These are phyloP conservation scores for Osmanthus fragrans DNA, from an alignment of 257 asterid species.

Conservation along the genomic window DNA sequence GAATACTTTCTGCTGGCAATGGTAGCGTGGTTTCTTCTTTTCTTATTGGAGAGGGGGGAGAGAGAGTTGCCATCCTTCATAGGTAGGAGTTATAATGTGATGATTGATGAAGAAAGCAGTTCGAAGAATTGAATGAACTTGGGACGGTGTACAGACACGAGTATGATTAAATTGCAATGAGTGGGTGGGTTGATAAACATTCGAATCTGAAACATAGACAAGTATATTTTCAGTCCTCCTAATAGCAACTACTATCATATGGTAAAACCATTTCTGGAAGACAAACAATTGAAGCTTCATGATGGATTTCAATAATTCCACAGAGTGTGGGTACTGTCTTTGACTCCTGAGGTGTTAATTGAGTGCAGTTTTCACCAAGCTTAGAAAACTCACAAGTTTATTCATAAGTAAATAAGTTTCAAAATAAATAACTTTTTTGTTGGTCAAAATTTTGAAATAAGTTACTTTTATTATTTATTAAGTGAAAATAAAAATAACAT, in stretches of 20 bases:
- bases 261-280: neutral
- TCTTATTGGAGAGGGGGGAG: too few relatives aligned
- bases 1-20: too few relatives aligned
- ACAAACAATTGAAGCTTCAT: neutral
- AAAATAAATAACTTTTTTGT: too few relatives aligned
- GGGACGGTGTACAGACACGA: neutral
- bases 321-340: neutral
- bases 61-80: too few relatives aligned
- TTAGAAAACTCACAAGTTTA: neutral
- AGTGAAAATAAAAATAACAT: too few relatives aligned
- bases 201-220: neutral
- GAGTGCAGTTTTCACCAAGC: neutral
- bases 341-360: neutral
- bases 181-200: neutral
- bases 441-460: too few relatives aligned
- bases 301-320: neutral
- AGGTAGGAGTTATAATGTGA: neutral
- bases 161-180: conserved; percentile 2
- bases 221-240: neutral
- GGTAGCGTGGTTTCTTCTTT: too few relatives aligned
- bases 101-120: neutral
- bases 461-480: too few relatives aligned
- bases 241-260: neutral
- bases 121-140: neutral
- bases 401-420: neutral